A percentile compares a stretch with the other conserved stretches of the same genome.
Evolutionary conservation across 2,329 filamentous ascomycete species (phyloP).

Genomic region (Chrysoporthe austroafricana): DNA sequence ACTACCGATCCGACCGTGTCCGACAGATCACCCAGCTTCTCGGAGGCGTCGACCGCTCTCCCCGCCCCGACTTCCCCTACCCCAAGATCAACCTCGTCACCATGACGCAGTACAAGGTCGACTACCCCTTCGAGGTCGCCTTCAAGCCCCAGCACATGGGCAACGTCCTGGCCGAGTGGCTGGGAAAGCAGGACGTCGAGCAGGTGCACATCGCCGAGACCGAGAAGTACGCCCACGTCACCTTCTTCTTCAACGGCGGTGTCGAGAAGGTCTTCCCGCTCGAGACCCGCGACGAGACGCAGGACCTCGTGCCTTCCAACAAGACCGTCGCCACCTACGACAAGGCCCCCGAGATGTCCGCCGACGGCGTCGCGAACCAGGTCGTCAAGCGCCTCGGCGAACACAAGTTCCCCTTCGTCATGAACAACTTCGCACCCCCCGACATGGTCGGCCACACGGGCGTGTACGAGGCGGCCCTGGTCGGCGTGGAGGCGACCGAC

Average conservation of each 20-base stretch:
- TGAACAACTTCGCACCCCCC: constrained; percentile 99
- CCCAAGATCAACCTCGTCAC: constrained; percentile 91
- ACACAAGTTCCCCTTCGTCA: constrained; percentile 90
- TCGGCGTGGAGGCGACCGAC: constrained; percentile 85
- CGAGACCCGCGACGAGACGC: constrained; percentile 83
- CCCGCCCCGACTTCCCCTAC: constrained; percentile 88
- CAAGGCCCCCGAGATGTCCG: constrained; percentile 93
- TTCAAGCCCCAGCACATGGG: constrained; percentile 96
- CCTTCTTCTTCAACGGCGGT: constrained; percentile 99
- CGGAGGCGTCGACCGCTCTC: constrained; percentile 89
- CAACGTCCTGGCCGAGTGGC: constrained; percentile 97
- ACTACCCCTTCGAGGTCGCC: constrained; percentile 89
- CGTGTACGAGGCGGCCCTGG: constrained; percentile 90
- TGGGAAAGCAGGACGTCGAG: constrained; percentile 84
- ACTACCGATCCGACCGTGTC: constrained; percentile 98
- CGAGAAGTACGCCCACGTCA: constrained; percentile 99
- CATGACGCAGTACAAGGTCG: constrained; percentile 98
- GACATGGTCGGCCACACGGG: constrained; percentile 99
- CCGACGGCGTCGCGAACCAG: constrained; percentile 85
- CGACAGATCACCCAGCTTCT: constrained; percentile 95
- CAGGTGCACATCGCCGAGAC: constrained; percentile 98
- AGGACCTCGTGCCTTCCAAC: constrained; percentile 83
- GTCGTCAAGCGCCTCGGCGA: constrained; percentile 84
- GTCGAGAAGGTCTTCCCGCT: constrained; percentile 95
- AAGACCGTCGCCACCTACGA: constrained; percentile 93